Conservation (phyloP, 176 grass and related monocot species). For the Phyllostachys edulis region DNA sequence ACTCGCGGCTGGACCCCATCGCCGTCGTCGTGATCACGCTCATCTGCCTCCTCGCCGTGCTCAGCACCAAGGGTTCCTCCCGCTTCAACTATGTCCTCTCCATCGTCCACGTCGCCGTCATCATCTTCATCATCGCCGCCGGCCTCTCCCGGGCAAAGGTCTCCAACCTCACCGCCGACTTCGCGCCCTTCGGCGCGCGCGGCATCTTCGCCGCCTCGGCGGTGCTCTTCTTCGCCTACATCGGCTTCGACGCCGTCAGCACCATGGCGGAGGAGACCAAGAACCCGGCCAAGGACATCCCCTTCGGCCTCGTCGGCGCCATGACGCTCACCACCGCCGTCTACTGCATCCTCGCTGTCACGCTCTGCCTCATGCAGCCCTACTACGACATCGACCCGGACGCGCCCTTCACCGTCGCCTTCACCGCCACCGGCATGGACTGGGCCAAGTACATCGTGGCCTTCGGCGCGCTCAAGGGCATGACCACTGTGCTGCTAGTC, state of each 20-base stretch:
- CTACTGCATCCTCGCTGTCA: slow-evolving; percentile 61
- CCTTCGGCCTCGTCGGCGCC: slow-evolving; percentile 67
- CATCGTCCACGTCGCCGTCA: slow-evolving; percentile 63
- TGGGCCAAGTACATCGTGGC: slow-evolving; percentile 91
- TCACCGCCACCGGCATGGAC: slow-evolving; percentile 52
- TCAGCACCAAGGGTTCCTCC: slow-evolving; percentile 82
- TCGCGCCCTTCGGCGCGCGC: slow-evolving; percentile 53
- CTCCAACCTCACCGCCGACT: slow-evolving; percentile 50
- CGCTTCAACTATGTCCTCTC: slow-evolving; percentile 88
- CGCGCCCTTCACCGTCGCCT: slow-evolving; percentile 70
- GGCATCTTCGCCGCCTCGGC: slow-evolving; percentile 72
- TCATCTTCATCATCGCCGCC: slow-evolving; percentile 67
- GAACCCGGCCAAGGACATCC: slow-evolving; percentile 73
- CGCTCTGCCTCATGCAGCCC: slow-evolving; percentile 77
- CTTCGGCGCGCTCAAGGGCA: slow-evolving; percentile 59
- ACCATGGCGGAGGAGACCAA: slow-evolving; percentile 94
- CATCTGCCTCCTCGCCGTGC: slow-evolving; percentile 55
- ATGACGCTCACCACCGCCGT: slow-evolving; percentile 54
- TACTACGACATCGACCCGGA: slow-evolving; percentile 37
- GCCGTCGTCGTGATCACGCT: slow-evolving; percentile 55
- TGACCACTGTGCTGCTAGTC: slow-evolving; percentile 66
- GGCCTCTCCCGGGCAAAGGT: slow-evolving; percentile 49
- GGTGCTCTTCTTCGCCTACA: slow-evolving; percentile 89
- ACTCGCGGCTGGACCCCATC: slow-evolving; percentile 79
- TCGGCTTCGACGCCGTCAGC: slow-evolving; percentile 84